phyloP scores from a whole-genome alignment of 2,329 filamentous ascomycete species.

The Ceratocystis alfenasii region DNA sequence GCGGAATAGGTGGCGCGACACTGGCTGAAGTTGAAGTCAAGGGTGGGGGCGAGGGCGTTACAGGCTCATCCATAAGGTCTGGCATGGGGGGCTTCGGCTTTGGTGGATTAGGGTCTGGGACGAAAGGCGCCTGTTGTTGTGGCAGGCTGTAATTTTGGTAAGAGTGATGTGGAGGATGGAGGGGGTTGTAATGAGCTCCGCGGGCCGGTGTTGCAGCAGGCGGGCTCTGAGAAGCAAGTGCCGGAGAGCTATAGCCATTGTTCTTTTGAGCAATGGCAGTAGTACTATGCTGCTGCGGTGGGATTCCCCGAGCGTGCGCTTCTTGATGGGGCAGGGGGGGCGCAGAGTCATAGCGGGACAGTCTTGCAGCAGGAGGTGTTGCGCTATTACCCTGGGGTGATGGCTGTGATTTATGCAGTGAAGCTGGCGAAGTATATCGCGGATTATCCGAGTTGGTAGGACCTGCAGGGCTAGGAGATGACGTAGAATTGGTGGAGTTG shows the following conservation, averaged over 20 bases:
- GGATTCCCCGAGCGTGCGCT: neutral
- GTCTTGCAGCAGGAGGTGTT: constrained; percentile 13
- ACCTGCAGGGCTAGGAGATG: neutral
- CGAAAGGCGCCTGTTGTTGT: constrained; percentile 21
- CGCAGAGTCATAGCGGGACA: constrained; percentile 38
- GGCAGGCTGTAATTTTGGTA: neutral
- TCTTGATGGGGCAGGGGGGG: constrained; percentile 32
- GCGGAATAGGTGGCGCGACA: constrained; percentile 72
- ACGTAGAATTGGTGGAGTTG: neutral
- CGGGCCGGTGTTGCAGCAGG: neutral
- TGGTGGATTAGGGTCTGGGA: constrained; percentile 25
- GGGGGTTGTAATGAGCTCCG: neutral
- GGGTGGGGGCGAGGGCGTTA: constrained; percentile 40
- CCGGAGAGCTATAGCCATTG: neutral
- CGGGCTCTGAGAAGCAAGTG: neutral
- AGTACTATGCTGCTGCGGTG: neutral
- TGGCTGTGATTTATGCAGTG: neutral
- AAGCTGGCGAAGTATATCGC: constrained; percentile 8
- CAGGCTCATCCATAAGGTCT: constrained; percentile 47
- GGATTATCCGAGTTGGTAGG: neutral
- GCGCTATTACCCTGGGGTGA: neutral
- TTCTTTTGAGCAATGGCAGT: neutral
- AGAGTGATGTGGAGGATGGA: constrained; percentile 3
- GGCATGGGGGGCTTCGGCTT: constrained; percentile 35
- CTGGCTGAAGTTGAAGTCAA: constrained; percentile 29